A percentile compares a stretch with the other conserved stretches of the same genome.
Conservation (phyloP, 2,329 filamentous ascomycete genomes). For the Proliferodiscus dingleyae region DNA sequence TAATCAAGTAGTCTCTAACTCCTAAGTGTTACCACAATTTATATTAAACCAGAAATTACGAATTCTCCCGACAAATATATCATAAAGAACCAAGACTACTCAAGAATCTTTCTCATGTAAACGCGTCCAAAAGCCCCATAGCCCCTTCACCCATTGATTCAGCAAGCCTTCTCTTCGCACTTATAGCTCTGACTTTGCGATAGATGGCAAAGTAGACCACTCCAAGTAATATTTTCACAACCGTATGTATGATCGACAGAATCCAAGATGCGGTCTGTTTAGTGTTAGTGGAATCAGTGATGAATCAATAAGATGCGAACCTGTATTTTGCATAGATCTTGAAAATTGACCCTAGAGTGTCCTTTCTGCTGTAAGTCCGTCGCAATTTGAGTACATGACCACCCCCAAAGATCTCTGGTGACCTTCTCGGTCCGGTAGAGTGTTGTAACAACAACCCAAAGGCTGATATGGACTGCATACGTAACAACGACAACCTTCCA, state of each 20-base stretch:
- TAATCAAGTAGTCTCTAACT: no score
- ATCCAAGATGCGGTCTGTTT: not conserved
- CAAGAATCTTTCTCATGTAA: not conserved
- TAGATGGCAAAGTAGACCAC: not conserved
- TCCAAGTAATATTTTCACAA: constrained; percentile 3
- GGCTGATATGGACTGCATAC: constrained; percentile 1
- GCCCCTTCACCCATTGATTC: constrained; percentile 2
- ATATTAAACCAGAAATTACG: no score
- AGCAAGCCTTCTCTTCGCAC: constrained; percentile 1
- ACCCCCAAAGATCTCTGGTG: constrained; percentile 3
- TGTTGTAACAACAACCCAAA: constrained; percentile 1
- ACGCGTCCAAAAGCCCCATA: constrained; percentile 1
- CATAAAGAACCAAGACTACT: not conserved
- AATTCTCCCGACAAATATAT: no score
- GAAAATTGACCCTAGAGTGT: constrained; percentile 3
- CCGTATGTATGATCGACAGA: constrained; percentile 4
- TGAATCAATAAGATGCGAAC: not conserved
- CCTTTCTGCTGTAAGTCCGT: not conserved
- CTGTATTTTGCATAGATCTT: constrained; percentile 2
- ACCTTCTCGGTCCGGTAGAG: constrained; percentile 4
- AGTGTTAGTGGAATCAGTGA: not conserved
- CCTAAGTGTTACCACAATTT: no score
- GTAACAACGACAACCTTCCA: constrained; percentile 1
- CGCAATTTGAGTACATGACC: constrained; percentile 1
- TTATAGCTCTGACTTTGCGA: not conserved